phyloP scores from a whole-genome alignment of 306 rosid species.

The Cotoneaster glaucophyllus region DNA sequence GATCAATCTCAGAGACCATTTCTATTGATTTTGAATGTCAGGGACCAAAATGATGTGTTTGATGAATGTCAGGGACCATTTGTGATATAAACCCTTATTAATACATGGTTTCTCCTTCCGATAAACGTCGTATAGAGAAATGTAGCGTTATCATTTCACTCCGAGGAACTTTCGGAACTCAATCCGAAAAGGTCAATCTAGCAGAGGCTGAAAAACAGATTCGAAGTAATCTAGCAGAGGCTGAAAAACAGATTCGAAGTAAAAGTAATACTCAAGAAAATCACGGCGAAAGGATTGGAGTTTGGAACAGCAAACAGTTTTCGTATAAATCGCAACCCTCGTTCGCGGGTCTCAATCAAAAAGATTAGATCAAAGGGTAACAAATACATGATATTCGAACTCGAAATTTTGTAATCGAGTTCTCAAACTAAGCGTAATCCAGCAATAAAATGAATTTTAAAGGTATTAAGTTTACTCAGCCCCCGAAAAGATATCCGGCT shows the following conservation, averaged over 20 bases:
- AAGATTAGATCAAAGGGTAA: neutral
- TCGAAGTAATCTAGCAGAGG: neutral
- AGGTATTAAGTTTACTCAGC: slow-evolving; percentile 13
- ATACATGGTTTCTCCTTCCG: too few species aligned
- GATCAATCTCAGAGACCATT: too few species aligned
- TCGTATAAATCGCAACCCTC: neutral
- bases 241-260: neutral
- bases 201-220: neutral
- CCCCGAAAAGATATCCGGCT: slow-evolving; percentile 49
- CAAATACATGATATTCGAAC: neutral
- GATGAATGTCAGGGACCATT: too few species aligned
- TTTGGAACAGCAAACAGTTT: neutral
- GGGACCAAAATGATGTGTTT: too few species aligned
- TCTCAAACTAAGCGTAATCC: neutral
- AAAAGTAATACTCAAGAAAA: neutral
- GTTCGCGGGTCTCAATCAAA: neutral
- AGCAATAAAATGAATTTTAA: neutral
- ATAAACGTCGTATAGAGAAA: too few species aligned
- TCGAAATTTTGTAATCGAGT: neutral
- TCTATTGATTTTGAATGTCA: too few species aligned
- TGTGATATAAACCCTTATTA: too few species aligned
- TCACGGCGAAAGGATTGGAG: neutral
- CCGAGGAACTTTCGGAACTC: too few species aligned
- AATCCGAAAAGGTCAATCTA: too few species aligned
- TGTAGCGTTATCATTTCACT: too few species aligned